phyloP scores from a whole-genome alignment of 495 filamentous ascomycete genomes.

The Pyrenula aspistea region DNA sequence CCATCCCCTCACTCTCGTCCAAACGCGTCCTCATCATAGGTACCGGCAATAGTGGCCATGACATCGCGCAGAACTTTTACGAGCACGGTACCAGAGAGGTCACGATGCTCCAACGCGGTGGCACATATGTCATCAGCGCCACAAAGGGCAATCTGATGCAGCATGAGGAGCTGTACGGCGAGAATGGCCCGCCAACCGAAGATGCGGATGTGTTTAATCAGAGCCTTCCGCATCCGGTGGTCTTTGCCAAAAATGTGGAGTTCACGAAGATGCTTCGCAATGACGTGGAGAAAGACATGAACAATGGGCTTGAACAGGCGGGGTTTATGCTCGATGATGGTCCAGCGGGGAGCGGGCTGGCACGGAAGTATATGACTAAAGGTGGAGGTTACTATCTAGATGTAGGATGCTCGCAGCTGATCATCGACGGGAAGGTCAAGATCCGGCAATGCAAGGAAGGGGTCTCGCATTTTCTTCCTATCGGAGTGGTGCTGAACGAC shows the following conservation, averaged over 20 bases:
- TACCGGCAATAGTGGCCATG: conserved; percentile 69
- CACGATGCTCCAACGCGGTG: conserved; percentile 71
- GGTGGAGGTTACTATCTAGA: conserved; percentile 79
- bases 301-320: conserved; percentile 46
- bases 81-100: conserved; percentile 69
- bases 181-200: conserved; percentile 42
- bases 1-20: neutral
- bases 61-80: conserved; percentile 73
- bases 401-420: conserved; percentile 55
- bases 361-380: conserved; percentile 63
- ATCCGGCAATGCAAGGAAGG: conserved; percentile 59
- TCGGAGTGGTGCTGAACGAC: conserved; percentile 54
- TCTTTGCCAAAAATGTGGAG: conserved; percentile 42
- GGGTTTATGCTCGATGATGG: conserved; percentile 63
- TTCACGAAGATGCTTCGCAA: conserved; percentile 32
- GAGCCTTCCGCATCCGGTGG: conserved; percentile 42
- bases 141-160: conserved; percentile 38
- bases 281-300: conserved; percentile 35
- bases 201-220: conserved; percentile 50
- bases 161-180: conserved; percentile 49
- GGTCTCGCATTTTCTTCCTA: conserved; percentile 34
- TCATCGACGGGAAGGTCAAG: conserved; percentile 64
- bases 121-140: conserved; percentile 56
- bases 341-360: conserved; percentile 50
- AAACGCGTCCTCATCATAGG: conserved; percentile 65